phyloP scores from a whole-genome alignment of 441 rosid species.

The Viola pubescens region DNA sequence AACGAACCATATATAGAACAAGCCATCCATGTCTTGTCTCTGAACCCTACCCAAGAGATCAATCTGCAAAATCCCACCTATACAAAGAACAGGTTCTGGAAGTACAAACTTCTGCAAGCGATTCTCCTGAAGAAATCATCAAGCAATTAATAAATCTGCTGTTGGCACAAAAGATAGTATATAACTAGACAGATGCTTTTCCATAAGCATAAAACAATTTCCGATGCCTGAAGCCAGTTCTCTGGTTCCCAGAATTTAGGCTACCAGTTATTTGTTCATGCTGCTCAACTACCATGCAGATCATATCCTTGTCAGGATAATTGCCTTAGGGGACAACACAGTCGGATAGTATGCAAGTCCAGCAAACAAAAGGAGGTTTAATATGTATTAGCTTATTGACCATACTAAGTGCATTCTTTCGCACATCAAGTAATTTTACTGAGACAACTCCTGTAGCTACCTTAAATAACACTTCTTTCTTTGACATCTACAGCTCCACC shows the following conservation, averaged over 20 bases:
- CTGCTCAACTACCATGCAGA: neutral
- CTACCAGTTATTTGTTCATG: neutral
- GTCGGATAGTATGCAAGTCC: too few relatives aligned
- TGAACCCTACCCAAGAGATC: conserved; percentile 88
- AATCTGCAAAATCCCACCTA: conserved; percentile 71
- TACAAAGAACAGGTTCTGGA: conserved; percentile 77
- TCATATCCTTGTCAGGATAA: neutral
- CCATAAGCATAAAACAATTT: neutral
- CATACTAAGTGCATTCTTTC: too few relatives aligned
- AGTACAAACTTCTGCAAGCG: conserved; percentile 65
- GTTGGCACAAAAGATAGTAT: too few relatives aligned
- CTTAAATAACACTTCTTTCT: too few relatives aligned
- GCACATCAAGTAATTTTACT: too few relatives aligned
- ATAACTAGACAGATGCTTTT: neutral
- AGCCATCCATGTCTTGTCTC: conserved; percentile 66
- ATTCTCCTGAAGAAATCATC: conserved; percentile 40
- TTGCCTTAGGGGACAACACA: too few relatives aligned
- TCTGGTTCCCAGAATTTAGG: neutral
- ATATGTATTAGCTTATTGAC: too few relatives aligned
- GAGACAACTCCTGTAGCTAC: too few relatives aligned
- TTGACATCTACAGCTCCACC: too few relatives aligned
- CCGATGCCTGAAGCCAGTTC: neutral
- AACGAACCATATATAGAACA: conserved; percentile 77
- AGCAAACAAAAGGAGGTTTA: too few relatives aligned
- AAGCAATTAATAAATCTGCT: neutral